A percentile compares a stretch with the other conserved stretches of the same genome.
phyloP scores from a whole-genome alignment of 2,329 filamentous ascomycete genomes.

The Lojkania enalia region DNA sequence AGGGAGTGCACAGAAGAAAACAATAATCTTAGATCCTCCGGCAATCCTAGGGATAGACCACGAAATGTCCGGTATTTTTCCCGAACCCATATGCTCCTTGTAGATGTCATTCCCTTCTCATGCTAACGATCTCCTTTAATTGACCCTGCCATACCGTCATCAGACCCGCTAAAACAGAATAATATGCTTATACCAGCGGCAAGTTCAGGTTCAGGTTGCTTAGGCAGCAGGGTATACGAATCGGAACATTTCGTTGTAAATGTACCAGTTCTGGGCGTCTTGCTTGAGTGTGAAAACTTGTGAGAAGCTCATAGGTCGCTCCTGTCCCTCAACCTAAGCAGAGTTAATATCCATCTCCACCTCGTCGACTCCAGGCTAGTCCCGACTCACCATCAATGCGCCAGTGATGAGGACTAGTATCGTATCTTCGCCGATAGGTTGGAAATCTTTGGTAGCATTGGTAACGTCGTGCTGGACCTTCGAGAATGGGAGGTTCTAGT shows the following conservation, averaged over 20 bases:
- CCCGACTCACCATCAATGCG: slow-evolving; percentile 70
- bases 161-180: neutral
- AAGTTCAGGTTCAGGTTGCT: slow-evolving; percentile 4
- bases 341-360: neutral
- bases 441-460: slow-evolving; percentile 79
- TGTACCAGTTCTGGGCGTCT: slow-evolving; percentile 74
- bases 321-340: slow-evolving; percentile 77
- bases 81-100: too few relatives aligned
- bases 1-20: neutral
- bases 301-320: slow-evolving; percentile 86
- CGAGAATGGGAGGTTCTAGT: slow-evolving; percentile 74
- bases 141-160: neutral
- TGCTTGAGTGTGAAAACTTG: slow-evolving; percentile 85
- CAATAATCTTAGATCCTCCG: too few relatives aligned
- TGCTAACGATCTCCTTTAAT: neutral
- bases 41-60: too few relatives aligned
- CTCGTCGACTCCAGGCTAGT: neutral
- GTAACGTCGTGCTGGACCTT: slow-evolving; percentile 79
- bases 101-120: too few relatives aligned
- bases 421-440: slow-evolving; percentile 69
- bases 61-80: too few relatives aligned
- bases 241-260: slow-evolving; percentile 95
- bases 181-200: too few relatives aligned
- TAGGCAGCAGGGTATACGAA: slow-evolving; percentile 67
- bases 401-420: slow-evolving; percentile 90